Evolutionary conservation across 2,329 filamentous ascomycete genomes (phyloP), one percentile per base, ranked within the genome.

Genomic region (Xylariaceae sp.): DNA sequence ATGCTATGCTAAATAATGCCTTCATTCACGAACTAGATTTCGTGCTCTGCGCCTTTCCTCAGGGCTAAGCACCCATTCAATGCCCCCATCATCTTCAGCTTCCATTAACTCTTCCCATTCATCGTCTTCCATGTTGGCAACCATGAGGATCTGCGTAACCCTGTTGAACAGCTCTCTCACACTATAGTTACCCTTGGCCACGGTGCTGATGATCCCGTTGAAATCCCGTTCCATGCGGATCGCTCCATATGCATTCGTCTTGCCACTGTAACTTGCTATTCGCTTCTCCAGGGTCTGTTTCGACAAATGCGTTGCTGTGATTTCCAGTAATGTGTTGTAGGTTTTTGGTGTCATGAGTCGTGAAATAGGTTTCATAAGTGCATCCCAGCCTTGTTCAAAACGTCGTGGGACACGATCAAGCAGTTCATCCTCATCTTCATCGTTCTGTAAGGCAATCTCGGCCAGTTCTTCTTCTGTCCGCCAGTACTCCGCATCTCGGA

Each of bases 401-500:
- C 90, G 86, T 7, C 86, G 82, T 4, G 87, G 82, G 13, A 96
- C 91, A 48, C 88, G 77, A 61, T 92, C 88, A n/a, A 82, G 73
- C 2, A 80, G 68, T 61, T 78, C 78, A 54, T 78, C 80, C 67
- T 84, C 80, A 30, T 80, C 76, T 60, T 82, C 78, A 18, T 82
- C 81, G 59, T 80, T 78, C 60, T 81, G 77, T 50, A 77, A 76
- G 6, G 82, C 82, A 5, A 81, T 72, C 30, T 86, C 84, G 8
- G 76, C 76, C 10, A 87, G 72, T 56, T 88, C 85, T 48, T 86
- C 82, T 62, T 87, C 82, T 1, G 80, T 80, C 2, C 90, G 78
- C 7, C 85, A 82, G 75, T 99, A 99, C 74, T 97, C 92, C 18
- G 90, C 84, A 69, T 97, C 93, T 49, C 92, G 88, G 80, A 97